Base-by-base conservation (phyloP, 148 eudicot genomes). In the Rhododendron molle region DNA sequence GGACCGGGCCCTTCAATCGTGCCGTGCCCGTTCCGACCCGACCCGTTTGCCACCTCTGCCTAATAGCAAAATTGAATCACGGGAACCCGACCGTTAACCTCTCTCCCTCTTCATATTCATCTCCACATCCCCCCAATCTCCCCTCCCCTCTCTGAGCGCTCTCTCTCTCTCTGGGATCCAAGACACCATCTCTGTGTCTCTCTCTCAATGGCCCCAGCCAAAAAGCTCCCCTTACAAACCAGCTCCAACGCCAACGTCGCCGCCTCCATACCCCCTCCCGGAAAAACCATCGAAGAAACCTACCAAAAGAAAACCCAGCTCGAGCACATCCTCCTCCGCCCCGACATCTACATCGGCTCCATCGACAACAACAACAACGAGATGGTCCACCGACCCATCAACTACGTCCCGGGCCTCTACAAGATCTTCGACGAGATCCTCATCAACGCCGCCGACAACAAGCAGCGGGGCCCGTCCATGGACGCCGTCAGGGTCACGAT, bases 301-400 rank as follows among this genome's bases (percentile, higher is more conserved):
- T 97, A 97, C 96, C 98, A 97, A 88, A 95, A 97, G 74, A 97
- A 97, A 60, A 87, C 98, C 15, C 98, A 95, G 84, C 95, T 95
- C 10, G 98, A 97, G 50, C 98, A 97, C 96, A 97, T 97, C 93
- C 89, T 97, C 20, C 94, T 97, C 81, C 92, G 99, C 5, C 99
- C 99, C 36, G 98, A 97, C 86, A 95, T 98, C 21, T 97, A 95
- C 93, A 85, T 97, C 81, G 99, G 99, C 44, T 97, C 99, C 21
- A 81, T 97, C 36, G 94, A 95, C 91, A 91, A 90, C 49, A 44
- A 6, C n/a, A 5, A 84, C 72, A 87, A 84, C 2, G 14, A 87
- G 6, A 94, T 97, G 96, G 89, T 88, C 8, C 82, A 87, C 62
- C 76, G 83, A 2, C 26, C 83, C 0, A 76, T 97, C 81, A 79